Conservation (phyloP, 768 basidiomycete species). For the Tremella fuciformis region DNA sequence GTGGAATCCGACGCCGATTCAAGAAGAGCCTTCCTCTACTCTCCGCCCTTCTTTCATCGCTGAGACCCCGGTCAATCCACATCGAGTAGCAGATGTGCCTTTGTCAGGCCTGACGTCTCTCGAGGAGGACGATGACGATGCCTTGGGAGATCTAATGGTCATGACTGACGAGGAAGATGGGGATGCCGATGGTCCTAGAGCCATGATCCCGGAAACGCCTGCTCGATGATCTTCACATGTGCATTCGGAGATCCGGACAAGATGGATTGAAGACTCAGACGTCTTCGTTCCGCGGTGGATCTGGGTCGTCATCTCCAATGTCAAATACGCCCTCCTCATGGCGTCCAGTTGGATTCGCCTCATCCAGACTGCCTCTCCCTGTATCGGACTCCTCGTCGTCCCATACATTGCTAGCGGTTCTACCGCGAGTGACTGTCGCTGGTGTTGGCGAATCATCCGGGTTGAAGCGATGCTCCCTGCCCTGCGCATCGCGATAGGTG, state of each 20-base stretch:
- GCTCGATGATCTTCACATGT: conserved; percentile 11
- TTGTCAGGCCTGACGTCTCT: not conserved
- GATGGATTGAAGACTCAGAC: too few species aligned
- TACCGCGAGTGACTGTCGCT: conserved; percentile 4
- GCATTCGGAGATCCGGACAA: too few species aligned
- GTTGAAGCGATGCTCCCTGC: conserved; percentile 30
- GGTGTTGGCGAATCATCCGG: conserved; percentile 4
- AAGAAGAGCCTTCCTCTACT: conserved; percentile 27
- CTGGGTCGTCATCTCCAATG: conserved; percentile 26
- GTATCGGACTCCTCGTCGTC: conserved; percentile 31
- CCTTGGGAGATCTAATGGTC: conserved; percentile 38
- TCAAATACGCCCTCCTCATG: conserved; percentile 13
- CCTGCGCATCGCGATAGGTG: conserved; percentile 40
- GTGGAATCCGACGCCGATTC: conserved; percentile 31
- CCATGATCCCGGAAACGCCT: conserved; percentile 38
- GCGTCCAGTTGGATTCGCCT: not conserved
- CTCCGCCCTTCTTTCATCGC: conserved; percentile 22
- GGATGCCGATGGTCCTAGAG: conserved; percentile 6
- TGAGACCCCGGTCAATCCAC: conserved; percentile 23
- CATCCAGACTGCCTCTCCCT: conserved; percentile 20
- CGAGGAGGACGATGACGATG: conserved; percentile 33
- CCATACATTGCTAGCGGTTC: conserved; percentile 37
- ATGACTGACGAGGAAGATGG: conserved; percentile 45
- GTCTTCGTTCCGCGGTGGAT: not conserved
- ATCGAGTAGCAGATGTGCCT: conserved; percentile 5